Evolutionary conservation across 2,329 filamentous ascomycete genomes (phyloP), one percentile per base, ranked within the genome.

Genomic region (Cercospora berteroae): DNA sequence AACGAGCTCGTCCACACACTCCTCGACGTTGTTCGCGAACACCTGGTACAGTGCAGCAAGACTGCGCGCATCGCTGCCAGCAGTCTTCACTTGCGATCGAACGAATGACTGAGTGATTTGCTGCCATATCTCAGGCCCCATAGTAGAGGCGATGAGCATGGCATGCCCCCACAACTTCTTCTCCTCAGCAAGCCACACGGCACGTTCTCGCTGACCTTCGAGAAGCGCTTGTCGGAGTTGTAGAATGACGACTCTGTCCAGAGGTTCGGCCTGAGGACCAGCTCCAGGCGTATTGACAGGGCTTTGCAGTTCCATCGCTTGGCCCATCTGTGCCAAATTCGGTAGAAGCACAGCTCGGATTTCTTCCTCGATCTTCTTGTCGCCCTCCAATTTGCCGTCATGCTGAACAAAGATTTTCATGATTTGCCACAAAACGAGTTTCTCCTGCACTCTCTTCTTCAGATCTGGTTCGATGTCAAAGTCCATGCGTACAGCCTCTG

Each of bases 151-250:
- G 39, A 99, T 90, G 20, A 99, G 84, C 86, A 99, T 91, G 3
- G 95, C 96, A 78, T 99, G 96, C 2, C 93, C 95, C 96, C 96
- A 99, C 2, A 99, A 83, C 59, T 94, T 88, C 78, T 94, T 93
- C 78, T 99, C 95, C 33, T 93, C 94, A 4, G 95, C 94, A 70
- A 90, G 85, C 94, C 94, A 98, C 0, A 96, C 91, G 5, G 95
- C 95, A 72, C 94, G 92, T 75, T 97, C 93, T 23, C 93, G 88
- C 57, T 98, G 90, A 9, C 96, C 95, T 64, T 87, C 83, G 8
- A 96, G 83, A 4, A 99, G 85, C 74, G 88, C 84, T 56, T 85
- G 88, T 29, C 92, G 90, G 57, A 98, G 84, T 66, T 89, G 85
- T 68, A 93, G 88, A 44, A 96, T 82, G 4, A 89, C 87, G 1